Conservation (phyloP, 192 early-diverging fungal genomes). For the Mortierella antarctica region DNA sequence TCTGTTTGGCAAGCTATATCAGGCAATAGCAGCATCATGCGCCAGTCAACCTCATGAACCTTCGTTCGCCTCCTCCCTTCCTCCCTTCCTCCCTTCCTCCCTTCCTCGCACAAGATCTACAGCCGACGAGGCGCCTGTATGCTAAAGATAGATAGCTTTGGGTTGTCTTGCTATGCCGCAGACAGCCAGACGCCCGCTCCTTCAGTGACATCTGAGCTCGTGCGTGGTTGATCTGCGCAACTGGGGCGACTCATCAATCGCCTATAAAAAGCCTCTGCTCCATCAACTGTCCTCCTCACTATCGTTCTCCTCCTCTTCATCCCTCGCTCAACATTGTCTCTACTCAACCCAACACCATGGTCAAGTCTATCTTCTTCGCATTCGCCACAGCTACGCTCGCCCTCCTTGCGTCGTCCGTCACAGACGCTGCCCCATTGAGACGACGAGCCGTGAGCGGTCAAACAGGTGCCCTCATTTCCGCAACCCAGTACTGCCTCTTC, state of each 20-base stretch:
- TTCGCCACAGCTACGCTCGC: constrained; percentile 1
- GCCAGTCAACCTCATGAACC: too few species aligned
- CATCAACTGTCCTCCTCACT: constrained; percentile 1
- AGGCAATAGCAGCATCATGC: too few species aligned
- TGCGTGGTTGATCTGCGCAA: not conserved
- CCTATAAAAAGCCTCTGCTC: not conserved
- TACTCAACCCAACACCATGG: constrained; percentile 2
- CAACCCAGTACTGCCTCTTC: constrained; percentile 12
- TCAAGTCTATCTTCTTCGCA: constrained; percentile 11
- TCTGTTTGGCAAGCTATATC: too few species aligned
- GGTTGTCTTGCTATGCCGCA: too few species aligned
- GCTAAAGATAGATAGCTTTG: not conserved
- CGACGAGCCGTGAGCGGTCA: not conserved
- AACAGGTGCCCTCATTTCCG: constrained; percentile 11
- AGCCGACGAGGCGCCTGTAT: not conserved
- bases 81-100: not conserved
- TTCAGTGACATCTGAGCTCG: not conserved
- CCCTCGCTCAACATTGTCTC: not conserved
- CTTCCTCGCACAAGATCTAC: not conserved
- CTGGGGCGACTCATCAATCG: not conserved
- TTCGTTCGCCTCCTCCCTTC: not conserved
- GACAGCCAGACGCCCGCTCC: not conserved
- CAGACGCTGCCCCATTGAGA: not conserved
- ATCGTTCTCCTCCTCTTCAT: not conserved
- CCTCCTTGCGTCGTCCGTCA: not conserved